These are phyloP conservation scores for Ephemerocybe angulata DNA, from an alignment of 768 basidiomycete species.

Conservation along the genomic window DNA sequence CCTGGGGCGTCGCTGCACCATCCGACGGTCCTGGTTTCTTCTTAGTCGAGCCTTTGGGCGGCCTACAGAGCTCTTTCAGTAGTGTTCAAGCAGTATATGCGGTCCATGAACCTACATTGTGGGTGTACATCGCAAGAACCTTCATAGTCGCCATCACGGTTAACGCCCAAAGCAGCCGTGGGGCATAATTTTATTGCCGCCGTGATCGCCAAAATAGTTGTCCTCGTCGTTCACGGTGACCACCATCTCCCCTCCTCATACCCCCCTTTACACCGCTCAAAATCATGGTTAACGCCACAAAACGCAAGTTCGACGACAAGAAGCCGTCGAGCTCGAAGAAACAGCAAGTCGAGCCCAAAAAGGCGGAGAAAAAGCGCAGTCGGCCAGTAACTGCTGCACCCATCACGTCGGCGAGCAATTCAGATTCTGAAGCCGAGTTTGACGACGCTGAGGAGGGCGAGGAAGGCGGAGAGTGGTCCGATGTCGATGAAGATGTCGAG, in stretches of 20 bases:
- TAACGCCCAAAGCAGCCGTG: neutral
- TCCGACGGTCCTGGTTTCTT: slow-evolving; percentile 40
- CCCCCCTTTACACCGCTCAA: neutral
- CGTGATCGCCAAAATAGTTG: slow-evolving; percentile 7
- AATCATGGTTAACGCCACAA: slow-evolving; percentile 35
- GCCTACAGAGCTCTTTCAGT: slow-evolving; percentile 26
- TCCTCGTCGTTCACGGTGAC: slow-evolving; percentile 1
- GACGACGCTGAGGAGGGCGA: slow-evolving; percentile 31
- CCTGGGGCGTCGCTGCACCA: slow-evolving; percentile 41
- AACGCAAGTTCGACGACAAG: slow-evolving; percentile 45
- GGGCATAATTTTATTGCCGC: neutral
- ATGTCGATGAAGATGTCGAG: slow-evolving; percentile 2
- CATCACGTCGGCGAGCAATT: slow-evolving; percentile 12
- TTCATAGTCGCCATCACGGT: neutral
- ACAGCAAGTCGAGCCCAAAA: slow-evolving; percentile 36
- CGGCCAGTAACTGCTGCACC: slow-evolving; percentile 49
- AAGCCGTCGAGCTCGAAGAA: slow-evolving; percentile 52
- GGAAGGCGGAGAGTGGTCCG: slow-evolving; percentile 24
- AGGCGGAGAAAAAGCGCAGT: slow-evolving; percentile 53
- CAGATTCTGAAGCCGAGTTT: slow-evolving; percentile 25
- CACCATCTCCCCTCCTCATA: neutral
- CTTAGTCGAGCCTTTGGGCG: slow-evolving; percentile 41
- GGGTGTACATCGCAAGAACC: neutral
- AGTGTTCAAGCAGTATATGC: neutral
- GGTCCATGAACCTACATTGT: slow-evolving; percentile 6